A percentile compares a stretch with the other conserved stretches of the same genome.
phyloP scores from a whole-genome alignment of 306 rosid species.

The Sophora flavescens region DNA sequence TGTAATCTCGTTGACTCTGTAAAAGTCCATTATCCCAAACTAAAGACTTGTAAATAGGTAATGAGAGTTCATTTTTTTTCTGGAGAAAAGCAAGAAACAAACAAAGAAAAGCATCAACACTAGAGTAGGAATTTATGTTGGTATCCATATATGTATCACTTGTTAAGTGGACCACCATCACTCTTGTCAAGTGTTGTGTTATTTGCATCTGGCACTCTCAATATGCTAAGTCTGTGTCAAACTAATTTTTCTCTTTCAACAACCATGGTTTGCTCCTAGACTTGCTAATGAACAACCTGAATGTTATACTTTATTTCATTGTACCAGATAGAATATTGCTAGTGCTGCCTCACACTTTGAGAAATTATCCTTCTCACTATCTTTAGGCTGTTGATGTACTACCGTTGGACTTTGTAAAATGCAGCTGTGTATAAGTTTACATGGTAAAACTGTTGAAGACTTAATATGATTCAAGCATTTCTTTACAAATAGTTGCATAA shows the following conservation, averaged over 20 bases:
- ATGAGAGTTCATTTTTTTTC: no score
- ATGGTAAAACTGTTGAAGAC: slow-evolving; percentile 17
- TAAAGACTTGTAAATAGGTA: no score
- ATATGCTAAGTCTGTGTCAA: neutral
- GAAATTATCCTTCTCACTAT: neutral
- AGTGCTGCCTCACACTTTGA: neutral
- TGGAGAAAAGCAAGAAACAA: no score
- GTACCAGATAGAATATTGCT: neutral
- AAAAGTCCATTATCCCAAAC: no score
- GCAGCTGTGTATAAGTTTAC: neutral
- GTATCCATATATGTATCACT: no score
- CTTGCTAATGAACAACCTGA: neutral
- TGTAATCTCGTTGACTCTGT: no score
- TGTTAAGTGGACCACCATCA: no score
- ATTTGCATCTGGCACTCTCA: neutral
- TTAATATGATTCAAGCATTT: slow-evolving; percentile 13
- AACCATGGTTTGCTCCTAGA: neutral
- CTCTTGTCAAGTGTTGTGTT: no score
- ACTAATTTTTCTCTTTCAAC: neutral
- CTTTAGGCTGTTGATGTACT: neutral
- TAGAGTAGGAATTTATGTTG: no score
- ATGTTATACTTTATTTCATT: neutral
- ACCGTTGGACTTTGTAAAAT: neutral
- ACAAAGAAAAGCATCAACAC: no score
- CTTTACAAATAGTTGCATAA: neutral